phyloP scores from a whole-genome alignment of 2,329 filamentous ascomycete genomes.

The Cytospora paraplurivora region DNA sequence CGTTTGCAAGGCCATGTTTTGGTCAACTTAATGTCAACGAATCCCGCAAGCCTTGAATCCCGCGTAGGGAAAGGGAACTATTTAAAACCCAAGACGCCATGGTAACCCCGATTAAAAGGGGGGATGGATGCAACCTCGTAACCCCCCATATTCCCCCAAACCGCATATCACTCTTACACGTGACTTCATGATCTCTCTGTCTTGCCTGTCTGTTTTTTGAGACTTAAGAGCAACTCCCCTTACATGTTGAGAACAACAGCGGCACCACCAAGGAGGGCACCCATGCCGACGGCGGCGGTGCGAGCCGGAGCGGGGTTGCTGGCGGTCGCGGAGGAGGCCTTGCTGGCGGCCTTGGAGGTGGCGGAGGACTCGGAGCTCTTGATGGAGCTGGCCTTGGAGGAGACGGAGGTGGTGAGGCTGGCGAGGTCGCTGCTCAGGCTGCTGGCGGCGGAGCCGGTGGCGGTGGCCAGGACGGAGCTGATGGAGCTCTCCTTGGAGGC shows the following conservation, averaged over 20 bases:
- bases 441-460: conserved; percentile 32
- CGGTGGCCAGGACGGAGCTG: conserved; percentile 35
- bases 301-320: conserved; percentile 38
- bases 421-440: conserved; percentile 9
- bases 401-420: conserved; percentile 21
- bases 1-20: too few relatives aligned
- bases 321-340: conserved; percentile 18
- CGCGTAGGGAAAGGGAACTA: too few relatives aligned
- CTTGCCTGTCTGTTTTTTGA: too few relatives aligned
- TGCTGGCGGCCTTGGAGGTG: conserved; percentile 25
- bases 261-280: conserved; percentile 50
- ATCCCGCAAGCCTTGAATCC: too few relatives aligned
- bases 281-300: conserved; percentile 48
- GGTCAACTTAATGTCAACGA: too few relatives aligned
- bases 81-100: too few relatives aligned
- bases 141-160: too few relatives aligned
- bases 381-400: conserved; percentile 28
- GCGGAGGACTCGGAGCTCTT: conserved; percentile 24
- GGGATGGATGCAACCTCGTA: too few relatives aligned
- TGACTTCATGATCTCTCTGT: too few relatives aligned
- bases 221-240: too few relatives aligned
- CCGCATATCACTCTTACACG: too few relatives aligned
- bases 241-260: conserved; percentile 49
- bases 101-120: too few relatives aligned
- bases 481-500: conserved; percentile 31